Conservation (phyloP, 192 early-diverging fungal genomes). For the Rhizophagus clarus region DNA sequence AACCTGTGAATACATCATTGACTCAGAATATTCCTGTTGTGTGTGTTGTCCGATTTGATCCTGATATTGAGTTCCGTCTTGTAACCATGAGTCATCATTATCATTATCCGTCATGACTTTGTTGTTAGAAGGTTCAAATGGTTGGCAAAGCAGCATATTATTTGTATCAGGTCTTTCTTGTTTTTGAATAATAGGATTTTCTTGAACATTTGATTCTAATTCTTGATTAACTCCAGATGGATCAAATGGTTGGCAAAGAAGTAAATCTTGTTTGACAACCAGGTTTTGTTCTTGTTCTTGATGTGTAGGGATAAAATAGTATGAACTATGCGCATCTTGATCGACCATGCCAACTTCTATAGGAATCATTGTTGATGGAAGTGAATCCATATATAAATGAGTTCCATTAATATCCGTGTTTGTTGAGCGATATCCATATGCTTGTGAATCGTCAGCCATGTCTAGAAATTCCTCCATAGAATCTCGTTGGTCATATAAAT, state of each 20-base stretch:
- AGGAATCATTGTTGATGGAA: not conserved
- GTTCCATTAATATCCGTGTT: not conserved
- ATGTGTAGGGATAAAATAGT: not conserved
- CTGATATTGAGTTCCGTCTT: not conserved
- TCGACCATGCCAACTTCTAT: not conserved
- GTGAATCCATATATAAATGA: not conserved
- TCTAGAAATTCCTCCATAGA: not conserved
- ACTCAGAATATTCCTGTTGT: not conserved
- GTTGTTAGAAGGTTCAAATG: not conserved
- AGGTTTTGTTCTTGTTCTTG: not conserved
- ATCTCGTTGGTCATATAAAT: not conserved
- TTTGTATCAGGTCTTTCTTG: not conserved
- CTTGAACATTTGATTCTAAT: not conserved
- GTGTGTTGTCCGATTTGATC: not conserved
- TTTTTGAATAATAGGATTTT: not conserved
- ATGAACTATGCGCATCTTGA: not conserved
- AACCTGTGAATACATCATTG: not conserved
- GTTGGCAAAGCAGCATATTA: not conserved
- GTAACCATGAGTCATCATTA: not conserved
- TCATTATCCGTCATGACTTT: not conserved
- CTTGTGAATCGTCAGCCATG: not conserved
- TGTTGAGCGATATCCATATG: conserved; percentile 2
- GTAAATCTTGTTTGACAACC: conserved; percentile 3
- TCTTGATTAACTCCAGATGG: not conserved
- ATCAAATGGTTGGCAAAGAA: not conserved